Evolutionary conservation across 2,329 filamentous ascomycete species (phyloP).

Genomic region (Fusarium camptoceras): DNA sequence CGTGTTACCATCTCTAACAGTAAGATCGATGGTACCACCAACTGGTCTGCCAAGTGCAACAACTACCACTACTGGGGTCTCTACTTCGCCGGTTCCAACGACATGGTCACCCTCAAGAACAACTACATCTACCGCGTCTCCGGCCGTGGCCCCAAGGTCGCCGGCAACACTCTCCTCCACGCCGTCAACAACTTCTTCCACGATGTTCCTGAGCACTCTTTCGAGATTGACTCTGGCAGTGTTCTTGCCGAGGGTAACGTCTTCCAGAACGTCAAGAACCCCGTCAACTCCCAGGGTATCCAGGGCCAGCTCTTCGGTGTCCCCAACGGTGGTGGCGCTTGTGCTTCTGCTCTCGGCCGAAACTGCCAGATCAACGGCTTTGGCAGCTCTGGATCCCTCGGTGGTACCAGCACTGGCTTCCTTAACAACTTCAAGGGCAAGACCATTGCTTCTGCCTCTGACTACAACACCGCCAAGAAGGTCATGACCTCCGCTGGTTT

Average conservation of each 20-base stretch:
- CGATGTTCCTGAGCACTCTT: conserved; percentile 67
- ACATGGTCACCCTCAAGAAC: conserved; percentile 67
- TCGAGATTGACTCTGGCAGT: conserved; percentile 61
- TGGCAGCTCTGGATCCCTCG: conserved; percentile 55
- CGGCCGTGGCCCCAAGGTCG: conserved; percentile 68
- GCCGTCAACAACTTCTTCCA: conserved; percentile 73
- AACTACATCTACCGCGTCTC: conserved; percentile 71
- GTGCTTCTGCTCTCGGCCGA: conserved; percentile 60
- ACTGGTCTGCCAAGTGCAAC: conserved; percentile 69
- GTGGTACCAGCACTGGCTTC: conserved; percentile 59
- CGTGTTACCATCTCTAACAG: conserved; percentile 71
- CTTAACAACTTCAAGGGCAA: conserved; percentile 64
- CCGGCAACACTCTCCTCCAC: conserved; percentile 67
- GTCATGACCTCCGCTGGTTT: conserved; percentile 59
- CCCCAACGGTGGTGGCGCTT: conserved; percentile 51
- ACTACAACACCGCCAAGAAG: conserved; percentile 51
- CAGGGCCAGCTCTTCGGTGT: conserved; percentile 51
- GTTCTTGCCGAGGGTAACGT: conserved; percentile 68
- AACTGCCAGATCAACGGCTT: conserved; percentile 64
- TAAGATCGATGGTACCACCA: conserved; percentile 66
- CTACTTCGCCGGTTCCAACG: conserved; percentile 67
- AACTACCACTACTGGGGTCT: conserved; percentile 70
- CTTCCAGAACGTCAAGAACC: conserved; percentile 64
- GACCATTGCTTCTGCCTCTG: conserved; percentile 60
- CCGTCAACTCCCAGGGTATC: conserved; percentile 51